Evolutionary conservation across 306 rosid species (phyloP), one percentile per base, ranked within the genome.

Genomic region (Hippophae tibetana): DNA sequence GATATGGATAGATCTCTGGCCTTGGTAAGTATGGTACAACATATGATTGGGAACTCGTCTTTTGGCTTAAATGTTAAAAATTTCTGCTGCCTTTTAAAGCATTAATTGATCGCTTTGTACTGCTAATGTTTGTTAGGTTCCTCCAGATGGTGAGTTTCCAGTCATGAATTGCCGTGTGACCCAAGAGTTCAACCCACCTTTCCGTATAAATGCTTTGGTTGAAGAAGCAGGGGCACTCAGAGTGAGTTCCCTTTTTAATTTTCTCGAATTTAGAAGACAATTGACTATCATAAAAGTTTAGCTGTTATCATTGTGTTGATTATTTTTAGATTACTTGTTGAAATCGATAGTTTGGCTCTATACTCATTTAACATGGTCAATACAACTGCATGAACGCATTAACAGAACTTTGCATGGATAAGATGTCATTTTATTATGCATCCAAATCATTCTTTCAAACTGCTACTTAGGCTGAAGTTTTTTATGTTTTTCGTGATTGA

Each of bases 131-230:
- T 65, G 59, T 51, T 64, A 87, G 96, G 62, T 82, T 66, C 94
- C 94, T 2, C 85, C 94, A 2, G 94, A 84, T 60, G 96, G 96
- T 38, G 96, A 87, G 63, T 87, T 87, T 74, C 89, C 94, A 1
- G 94, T 84, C 69, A 87, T 87, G 96, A 87, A 84, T 68, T 87
- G 82, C 74, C 94, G 93, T 41, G 72, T 87, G 87, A 87, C 87
- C 66, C 96, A 87, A 71, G 89, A 80, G 69, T 87, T 84, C 65
- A 84, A 69, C 76, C 84, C 96, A 74, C 96, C 93, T 68, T 87
- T 87, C 66, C 87, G 81, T 68, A 78, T 87, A 45, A 87, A 82
- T 77, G 65, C 86, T 64, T 71, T 87, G 73, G 72, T 87, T 13
- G 96, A 88, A 81, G 93, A 84, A 77, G 71, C 82, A 43, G 96